Evolutionary conservation across 2,329 filamentous ascomycete genomes (phyloP).

Genomic region (Phyllosticta capitalensis): DNA sequence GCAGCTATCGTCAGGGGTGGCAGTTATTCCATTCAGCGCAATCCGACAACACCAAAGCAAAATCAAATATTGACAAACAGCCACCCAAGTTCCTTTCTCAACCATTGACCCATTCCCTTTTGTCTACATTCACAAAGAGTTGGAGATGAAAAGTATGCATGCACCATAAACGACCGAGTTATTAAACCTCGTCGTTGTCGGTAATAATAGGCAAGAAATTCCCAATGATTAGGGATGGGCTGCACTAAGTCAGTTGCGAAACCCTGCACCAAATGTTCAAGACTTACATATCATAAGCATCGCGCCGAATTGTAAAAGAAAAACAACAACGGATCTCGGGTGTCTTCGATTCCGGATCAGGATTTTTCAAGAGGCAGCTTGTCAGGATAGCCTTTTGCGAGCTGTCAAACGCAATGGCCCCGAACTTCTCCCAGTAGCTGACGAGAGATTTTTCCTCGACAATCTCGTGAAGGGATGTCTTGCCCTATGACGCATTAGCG

Average conservation of each 20-base stretch:
- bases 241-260: conserved; percentile 23
- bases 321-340: conserved; percentile 87
- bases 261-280: not conserved
- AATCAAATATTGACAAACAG: not conserved
- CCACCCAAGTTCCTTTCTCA: not conserved
- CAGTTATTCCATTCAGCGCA: not conserved
- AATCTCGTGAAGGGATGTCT: conserved; percentile 90
- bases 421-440: conserved; percentile 98
- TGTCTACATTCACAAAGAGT: not conserved
- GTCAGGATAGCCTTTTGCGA: conserved; percentile 92
- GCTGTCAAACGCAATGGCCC: conserved; percentile 91
- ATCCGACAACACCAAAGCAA: not conserved
- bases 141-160: not conserved
- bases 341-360: conserved; percentile 48
- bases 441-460: conserved; percentile 91
- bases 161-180: not conserved
- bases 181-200: not conserved
- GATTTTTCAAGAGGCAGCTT: conserved; percentile 82
- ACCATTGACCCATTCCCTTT: not conserved
- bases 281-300: conserved; percentile 89
- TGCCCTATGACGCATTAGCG: conserved; percentile 53
- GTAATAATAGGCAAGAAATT: conserved; percentile 84
- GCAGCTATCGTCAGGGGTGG: not conserved
- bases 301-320: conserved; percentile 90
- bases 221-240: conserved; percentile 87